Evolutionary conservation across 2,329 filamentous ascomycete genomes (phyloP).

Genomic region (Penicillium sp.): DNA sequence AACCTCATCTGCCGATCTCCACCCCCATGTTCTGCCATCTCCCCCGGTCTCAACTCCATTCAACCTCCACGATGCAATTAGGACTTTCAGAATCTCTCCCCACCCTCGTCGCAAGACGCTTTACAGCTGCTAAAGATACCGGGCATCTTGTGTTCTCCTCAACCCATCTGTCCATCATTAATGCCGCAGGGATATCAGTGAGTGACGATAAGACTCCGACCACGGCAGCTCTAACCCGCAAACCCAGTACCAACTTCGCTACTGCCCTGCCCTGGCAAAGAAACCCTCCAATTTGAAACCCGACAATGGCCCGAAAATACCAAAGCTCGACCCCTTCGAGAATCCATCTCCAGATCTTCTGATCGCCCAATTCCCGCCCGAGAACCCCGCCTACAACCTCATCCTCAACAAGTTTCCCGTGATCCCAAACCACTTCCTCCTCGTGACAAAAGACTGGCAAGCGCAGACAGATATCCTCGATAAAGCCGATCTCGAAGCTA

Average conservation of each 20-base stretch:
- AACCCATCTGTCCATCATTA: conserved; percentile 42
- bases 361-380: conserved; percentile 40
- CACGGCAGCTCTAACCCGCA: background rate
- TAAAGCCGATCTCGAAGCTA: conserved; percentile 42
- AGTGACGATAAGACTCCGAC: conserved; percentile 3
- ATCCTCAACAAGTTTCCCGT: conserved; percentile 53
- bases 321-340: conserved; percentile 47
- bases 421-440: conserved; percentile 51
- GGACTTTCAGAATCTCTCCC: conserved; percentile 39
- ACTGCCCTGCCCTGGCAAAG: conserved; percentile 50
- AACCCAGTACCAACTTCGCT: conserved; percentile 49
- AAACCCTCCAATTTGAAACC: conserved; percentile 39
- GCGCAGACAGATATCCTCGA: conserved; percentile 47
- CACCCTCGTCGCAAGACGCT: conserved; percentile 38
- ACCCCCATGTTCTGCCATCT: conserved; percentile 10
- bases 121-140: conserved; percentile 37
- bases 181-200: conserved; percentile 38
- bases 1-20: background rate
- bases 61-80: conserved; percentile 34
- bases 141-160: conserved; percentile 41
- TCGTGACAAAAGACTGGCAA: conserved; percentile 47
- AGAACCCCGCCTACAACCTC: conserved; percentile 40
- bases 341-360: conserved; percentile 45
- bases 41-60: conserved; percentile 1
- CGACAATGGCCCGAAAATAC: conserved; percentile 18